Conservation (phyloP, 2,329 filamentous ascomycete species). For the Davidsoniella eucalypti region DNA sequence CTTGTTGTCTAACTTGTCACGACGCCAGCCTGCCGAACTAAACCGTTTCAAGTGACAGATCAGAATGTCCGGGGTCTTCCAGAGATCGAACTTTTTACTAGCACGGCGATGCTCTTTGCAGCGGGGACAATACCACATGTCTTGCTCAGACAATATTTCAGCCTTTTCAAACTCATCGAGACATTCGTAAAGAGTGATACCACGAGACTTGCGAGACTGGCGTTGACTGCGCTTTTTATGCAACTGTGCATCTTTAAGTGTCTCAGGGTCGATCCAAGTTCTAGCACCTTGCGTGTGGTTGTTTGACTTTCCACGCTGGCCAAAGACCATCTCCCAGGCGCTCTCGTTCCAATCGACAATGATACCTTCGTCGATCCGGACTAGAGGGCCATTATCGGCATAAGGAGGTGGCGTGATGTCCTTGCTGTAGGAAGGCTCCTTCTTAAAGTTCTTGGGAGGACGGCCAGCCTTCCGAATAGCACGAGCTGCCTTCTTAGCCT, state of each 20-base stretch:
- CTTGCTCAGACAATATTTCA: constrained; percentile 83
- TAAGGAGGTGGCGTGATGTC: constrained; percentile 22
- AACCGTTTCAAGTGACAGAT: constrained; percentile 94
- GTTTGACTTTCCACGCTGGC: constrained; percentile 23
- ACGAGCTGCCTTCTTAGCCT: neutral
- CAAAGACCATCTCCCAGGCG: constrained; percentile 56
- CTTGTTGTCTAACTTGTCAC: constrained; percentile 80
- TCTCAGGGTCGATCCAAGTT: constrained; percentile 38
- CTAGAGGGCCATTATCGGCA: constrained; percentile 41
- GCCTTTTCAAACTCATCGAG: constrained; percentile 88
- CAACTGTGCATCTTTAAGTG: constrained; percentile 46
- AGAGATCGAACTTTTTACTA: constrained; percentile 91
- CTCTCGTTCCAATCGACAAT: constrained; percentile 70
- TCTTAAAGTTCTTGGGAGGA: constrained; percentile 22
- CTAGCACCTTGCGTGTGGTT: constrained; percentile 39
- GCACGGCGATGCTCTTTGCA: constrained; percentile 90
- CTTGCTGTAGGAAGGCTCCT: constrained; percentile 19
- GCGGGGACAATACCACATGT: constrained; percentile 92
- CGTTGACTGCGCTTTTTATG: constrained; percentile 46
- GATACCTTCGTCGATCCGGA: constrained; percentile 70
- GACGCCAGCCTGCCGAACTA: constrained; percentile 62
- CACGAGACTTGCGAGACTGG: constrained; percentile 36
- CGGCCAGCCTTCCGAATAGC: neutral
- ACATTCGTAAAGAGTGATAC: constrained; percentile 76
- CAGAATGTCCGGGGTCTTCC: constrained; percentile 90